Evolutionary conservation across 2,329 filamentous ascomycete species (phyloP).

Genomic region (Nothophoma quercina): DNA sequence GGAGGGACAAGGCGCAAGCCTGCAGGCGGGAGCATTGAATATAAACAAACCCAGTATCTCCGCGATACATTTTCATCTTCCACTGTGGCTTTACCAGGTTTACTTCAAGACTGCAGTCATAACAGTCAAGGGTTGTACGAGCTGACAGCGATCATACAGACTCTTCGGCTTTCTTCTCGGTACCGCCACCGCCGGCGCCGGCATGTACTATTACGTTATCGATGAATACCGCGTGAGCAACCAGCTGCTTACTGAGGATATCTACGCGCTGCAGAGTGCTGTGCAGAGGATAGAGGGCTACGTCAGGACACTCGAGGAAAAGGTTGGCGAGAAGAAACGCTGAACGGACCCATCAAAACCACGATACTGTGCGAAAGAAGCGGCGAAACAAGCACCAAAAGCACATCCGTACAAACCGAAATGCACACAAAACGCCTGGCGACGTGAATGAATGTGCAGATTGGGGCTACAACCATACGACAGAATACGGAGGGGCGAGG

Average conservation of each 20-base stretch:
- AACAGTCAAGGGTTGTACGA: no score
- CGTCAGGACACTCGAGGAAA: constrained; percentile 81
- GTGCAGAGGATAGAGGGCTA: constrained; percentile 88
- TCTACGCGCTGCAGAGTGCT: constrained; percentile 88
- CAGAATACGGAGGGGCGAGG: neutral
- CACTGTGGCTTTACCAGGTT: no score
- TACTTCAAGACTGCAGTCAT: no score
- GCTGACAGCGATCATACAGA: constrained; percentile 55
- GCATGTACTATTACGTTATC: constrained; percentile 90
- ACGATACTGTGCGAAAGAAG: neutral
- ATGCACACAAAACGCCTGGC: no score
- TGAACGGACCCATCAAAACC: neutral
- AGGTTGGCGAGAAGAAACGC: constrained; percentile 63
- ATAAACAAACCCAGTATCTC: neutral
- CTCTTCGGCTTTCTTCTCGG: constrained; percentile 92
- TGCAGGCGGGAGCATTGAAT: neutral
- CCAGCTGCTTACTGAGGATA: constrained; percentile 92
- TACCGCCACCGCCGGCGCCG: constrained; percentile 77
- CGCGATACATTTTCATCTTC: neutral
- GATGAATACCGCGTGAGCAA: constrained; percentile 94
- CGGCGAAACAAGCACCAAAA: neutral
- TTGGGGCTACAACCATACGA: neutral
- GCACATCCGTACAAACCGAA: no score
- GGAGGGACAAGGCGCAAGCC: no score
- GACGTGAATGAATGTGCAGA: neutral